A percentile compares a stretch with the other conserved stretches of the same genome.
These are phyloP conservation scores for Exophiala calicioides DNA, from an alignment of 2,329 filamentous ascomycete species.

Conservation along the genomic window DNA sequence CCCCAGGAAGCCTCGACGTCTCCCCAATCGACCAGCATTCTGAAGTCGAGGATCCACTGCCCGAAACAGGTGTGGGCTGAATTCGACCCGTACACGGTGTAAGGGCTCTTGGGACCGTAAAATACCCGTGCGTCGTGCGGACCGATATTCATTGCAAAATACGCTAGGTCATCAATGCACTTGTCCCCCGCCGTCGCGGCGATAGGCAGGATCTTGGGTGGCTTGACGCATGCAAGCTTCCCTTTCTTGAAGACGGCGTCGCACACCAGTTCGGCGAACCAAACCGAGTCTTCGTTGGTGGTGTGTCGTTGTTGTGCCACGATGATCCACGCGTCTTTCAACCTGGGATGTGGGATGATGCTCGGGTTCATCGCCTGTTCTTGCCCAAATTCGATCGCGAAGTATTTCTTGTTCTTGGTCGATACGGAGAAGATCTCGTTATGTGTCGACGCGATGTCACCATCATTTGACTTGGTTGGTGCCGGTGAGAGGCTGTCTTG, in stretches of 20 bases:
- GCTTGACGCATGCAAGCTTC: slow-evolving; percentile 20
- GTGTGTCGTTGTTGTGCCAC: slow-evolving; percentile 49
- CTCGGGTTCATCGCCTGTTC: slow-evolving; percentile 55
- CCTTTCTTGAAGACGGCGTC: slow-evolving; percentile 47
- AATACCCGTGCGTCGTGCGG: slow-evolving; percentile 63
- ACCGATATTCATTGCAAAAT: slow-evolving; percentile 40
- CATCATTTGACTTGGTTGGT: no score
- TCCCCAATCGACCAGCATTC: slow-evolving; percentile 50
- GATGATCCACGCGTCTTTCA: slow-evolving; percentile 53
- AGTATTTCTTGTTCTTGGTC: slow-evolving; percentile 51
- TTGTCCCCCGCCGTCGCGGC: slow-evolving; percentile 48
- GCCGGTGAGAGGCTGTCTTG: slow-evolving; percentile 20
- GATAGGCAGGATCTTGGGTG: slow-evolving; percentile 36
- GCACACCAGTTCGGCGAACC: slow-evolving; percentile 53
- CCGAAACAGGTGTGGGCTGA: slow-evolving; percentile 58
- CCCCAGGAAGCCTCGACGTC: background rate
- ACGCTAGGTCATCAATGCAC: slow-evolving; percentile 49
- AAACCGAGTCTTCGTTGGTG: slow-evolving; percentile 30
- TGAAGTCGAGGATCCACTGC: slow-evolving; percentile 58
- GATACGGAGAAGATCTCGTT: slow-evolving; percentile 50
- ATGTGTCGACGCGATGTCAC: slow-evolving; percentile 41
- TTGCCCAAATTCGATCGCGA: slow-evolving; percentile 51
- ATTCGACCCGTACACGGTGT: slow-evolving; percentile 58
- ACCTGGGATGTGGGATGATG: slow-evolving; percentile 57
- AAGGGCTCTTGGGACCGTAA: slow-evolving; percentile 52